Percentiles rank a stretch among this genome's conserved stretches.
Evolutionary conservation across 2,329 filamentous ascomycete species (phyloP).

Genomic region (Emergomyces pasteurianus): DNA sequence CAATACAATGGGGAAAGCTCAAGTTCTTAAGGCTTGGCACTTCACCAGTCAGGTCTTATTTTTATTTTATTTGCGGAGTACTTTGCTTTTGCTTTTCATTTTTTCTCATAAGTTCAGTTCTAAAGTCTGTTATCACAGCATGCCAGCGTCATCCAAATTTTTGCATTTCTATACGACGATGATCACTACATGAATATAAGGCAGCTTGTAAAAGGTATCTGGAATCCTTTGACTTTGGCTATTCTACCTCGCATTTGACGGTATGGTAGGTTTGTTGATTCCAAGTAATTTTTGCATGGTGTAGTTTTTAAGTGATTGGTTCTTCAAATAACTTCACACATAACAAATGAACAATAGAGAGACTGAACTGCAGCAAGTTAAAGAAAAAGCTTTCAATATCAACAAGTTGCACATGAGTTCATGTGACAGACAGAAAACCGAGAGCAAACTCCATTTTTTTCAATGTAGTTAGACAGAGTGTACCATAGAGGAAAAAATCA

Average conservation of each 20-base stretch:
- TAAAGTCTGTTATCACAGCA: not conserved
- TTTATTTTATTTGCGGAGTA: not conserved
- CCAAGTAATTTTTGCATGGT: not conserved
- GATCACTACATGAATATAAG: not conserved
- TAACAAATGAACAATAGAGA: not conserved
- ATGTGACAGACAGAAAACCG: not conserved
- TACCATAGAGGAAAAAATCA: too few species aligned
- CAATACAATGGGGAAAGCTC: not conserved
- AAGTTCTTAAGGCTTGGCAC: not conserved
- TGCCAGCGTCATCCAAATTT: not conserved
- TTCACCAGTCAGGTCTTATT: too few species aligned
- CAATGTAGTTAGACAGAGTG: too few species aligned
- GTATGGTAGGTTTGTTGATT: not conserved
- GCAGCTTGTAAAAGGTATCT: too few species aligned
- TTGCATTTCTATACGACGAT: not conserved
- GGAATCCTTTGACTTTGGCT: not conserved
- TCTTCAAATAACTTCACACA: not conserved
- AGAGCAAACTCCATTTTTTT: not conserved
- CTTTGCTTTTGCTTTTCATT: too few species aligned
- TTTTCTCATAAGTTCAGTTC: not conserved
- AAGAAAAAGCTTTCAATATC: not conserved
- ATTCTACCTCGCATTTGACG: not conserved
- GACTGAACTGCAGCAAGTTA: not conserved
- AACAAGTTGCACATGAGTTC: not conserved
- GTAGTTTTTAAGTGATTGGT: not conserved